Evolutionary conservation across 1,284 basidiomycete genomes (phyloP), one percentile per base, ranked within the genome.

Genomic region (Ustilago tritici): DNA sequence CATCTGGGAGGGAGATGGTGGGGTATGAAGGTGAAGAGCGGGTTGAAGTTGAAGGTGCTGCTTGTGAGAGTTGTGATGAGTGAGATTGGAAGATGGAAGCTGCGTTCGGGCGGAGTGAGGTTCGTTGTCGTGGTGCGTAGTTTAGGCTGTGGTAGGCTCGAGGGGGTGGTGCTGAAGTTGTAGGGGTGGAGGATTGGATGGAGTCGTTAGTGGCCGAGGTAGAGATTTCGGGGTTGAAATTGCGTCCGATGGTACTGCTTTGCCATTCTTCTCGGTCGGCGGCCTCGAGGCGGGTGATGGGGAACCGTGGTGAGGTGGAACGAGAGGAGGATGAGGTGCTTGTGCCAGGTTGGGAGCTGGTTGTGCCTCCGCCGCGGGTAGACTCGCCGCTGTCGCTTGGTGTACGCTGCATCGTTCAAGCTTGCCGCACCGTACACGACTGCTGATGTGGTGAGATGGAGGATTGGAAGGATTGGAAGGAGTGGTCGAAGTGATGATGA

Each of bases 131-230:
- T 1, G 67, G 61, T 2, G 67, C 67, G 32, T 70, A 70, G 43
- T 64, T 70, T 40, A 70, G 61, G 49, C 67, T 70, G 54, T 70
- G 57, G 19, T 70, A 70, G 4, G 67, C 64, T 49, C 66, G 66
- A 32, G 65, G 62, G 1, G 59, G 10, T 32, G 59, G 49, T 6
- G 40, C 23, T 8, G 59, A 31, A 0, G 65, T 62, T 2, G 65
- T 58, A 10, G 65, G 65, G 1, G 65, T 68, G 11, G 65, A 68
- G 5, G 67, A 64, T 14, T 56, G 35, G 3, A 61, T 56, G 4
- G 66, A 60, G 2, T 62, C 60, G 35, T 35, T 9, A 31, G 49
- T n/a, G 35, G 31, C 28, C 15, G 40, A 19, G 28, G 11, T 38
- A 32, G 56, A 14, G 9, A 49, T 28, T 7, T 62, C 55, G 41